Evolutionary conservation across 129 eudicot species (phyloP), one percentile per base, ranked within the genome.

Genomic region (Pittosporum tobira): DNA sequence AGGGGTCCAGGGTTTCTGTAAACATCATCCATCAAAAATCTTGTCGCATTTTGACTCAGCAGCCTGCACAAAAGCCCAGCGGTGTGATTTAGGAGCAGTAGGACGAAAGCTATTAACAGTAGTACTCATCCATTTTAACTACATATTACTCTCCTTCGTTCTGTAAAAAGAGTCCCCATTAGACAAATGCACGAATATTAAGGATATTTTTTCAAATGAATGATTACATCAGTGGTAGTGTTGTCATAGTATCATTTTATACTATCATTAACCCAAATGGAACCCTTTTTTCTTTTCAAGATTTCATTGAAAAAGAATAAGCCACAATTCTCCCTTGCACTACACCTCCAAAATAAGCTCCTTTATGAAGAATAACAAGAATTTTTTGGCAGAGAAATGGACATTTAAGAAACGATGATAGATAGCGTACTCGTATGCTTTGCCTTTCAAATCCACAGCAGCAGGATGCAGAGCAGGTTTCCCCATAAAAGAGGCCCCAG

Each of bases 1-100:
- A 91, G 81, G 42, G 98, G 96, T 36, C 98, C 98, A 0, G 94
- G 94, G 71, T 91, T 91, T 83, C 88, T 83, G 26, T 91, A 87
- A 11, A 83, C 69, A 63, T 91, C 99, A 2, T 91, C 99, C 63
- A 87, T 58, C 75, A 83, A 79, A 40, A 87, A 79, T 48, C 77
- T 91, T 65, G 73, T 37, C 5, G 94, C 90, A 65, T 87, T 91
- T 62, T 79, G 81, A 67, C 82, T 78, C 64, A 87, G 77, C 61
- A 87, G 49, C 78, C 96, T 91, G 76, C 71, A 67, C 26, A 63
- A 25, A 61, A 28, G 47, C 48, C 64, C 22, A 70, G 54, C 31
- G 36, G 50, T 23, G 19, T 23, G 19, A 63, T 23, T 51, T 61
- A 29, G 51, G 45, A 47, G 26, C 5, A 15, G 16, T 7, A 36